Percentiles rank a stretch among this genome's conserved stretches.
Conservation (phyloP, 345 rosid species). For the Erodium maritimum region DNA sequence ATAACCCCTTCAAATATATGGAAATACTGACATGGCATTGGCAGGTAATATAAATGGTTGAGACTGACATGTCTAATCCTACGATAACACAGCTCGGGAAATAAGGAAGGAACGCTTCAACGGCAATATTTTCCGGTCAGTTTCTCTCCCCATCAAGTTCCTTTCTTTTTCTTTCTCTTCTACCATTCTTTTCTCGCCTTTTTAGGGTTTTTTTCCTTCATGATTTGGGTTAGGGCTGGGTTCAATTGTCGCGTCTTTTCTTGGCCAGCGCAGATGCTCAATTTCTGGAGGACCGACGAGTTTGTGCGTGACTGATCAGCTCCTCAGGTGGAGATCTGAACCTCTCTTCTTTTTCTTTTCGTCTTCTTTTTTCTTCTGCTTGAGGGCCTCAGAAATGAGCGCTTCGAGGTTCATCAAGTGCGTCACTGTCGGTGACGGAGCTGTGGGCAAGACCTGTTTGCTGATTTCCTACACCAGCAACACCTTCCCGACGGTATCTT, state of each 20-base stretch:
- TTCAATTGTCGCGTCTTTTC: not conserved
- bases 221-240: not conserved
- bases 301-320: not conserved
- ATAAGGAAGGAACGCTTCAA: slow-evolving; percentile 22
- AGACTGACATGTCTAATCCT: too few relatives aligned
- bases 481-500: slow-evolving; percentile 82
- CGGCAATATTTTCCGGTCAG: slow-evolving; percentile 12
- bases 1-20: too few relatives aligned
- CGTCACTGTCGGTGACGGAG: slow-evolving; percentile 95
- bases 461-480: slow-evolving; percentile 94
- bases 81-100: too few relatives aligned
- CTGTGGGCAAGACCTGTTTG: slow-evolving; percentile 93
- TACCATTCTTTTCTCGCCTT: not conserved
- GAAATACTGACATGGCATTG: too few relatives aligned
- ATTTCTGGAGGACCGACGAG: not conserved
- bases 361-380: too few relatives aligned
- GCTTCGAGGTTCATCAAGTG: slow-evolving; percentile 96
- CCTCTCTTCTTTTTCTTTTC: not conserved
- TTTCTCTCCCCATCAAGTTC: slow-evolving; percentile 1
- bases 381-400: slow-evolving; percentile 48
- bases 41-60: too few relatives aligned
- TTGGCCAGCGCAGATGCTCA: not conserved
- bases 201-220: slow-evolving; percentile 1
- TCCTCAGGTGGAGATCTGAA: slow-evolving; percentile 4
- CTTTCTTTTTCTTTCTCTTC: not conserved